phyloP scores from a whole-genome alignment of 257 asterid species.

The Forsythia suspensa region DNA sequence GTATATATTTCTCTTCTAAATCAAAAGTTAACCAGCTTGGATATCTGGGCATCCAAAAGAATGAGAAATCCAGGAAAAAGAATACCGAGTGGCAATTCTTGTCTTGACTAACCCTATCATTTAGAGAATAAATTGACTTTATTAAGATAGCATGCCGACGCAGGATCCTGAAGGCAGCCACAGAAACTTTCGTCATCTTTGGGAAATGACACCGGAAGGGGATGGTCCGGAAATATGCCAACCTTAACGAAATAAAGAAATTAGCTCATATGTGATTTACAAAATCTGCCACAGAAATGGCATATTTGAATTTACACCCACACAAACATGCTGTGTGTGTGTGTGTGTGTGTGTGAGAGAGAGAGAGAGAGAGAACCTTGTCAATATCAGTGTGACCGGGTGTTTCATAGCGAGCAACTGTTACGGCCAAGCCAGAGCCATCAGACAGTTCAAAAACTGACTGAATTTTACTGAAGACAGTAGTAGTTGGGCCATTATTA shows the following conservation, averaged over 20 bases:
- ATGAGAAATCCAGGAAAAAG: conserved; percentile 21
- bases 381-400: conserved; percentile 91
- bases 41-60: conserved; percentile 22
- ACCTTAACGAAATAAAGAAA: conserved; percentile 40
- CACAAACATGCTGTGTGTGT: not conserved
- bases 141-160: conserved; percentile 73
- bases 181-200: conserved; percentile 82
- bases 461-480: conserved; percentile 75
- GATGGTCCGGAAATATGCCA: conserved; percentile 83
- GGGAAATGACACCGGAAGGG: conserved; percentile 83
- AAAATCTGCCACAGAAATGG: not conserved
- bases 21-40: not conserved
- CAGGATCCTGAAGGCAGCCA: conserved; percentile 80
- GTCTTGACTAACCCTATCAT: conserved; percentile 22
- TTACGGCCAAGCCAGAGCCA: conserved; percentile 95
- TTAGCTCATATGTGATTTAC: not conserved
- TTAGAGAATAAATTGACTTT: conserved; percentile 60
- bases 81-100: not conserved
- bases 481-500: conserved; percentile 2
- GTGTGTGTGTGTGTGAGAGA: not conserved
- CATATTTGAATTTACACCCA: not conserved
- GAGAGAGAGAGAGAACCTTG: conserved; percentile 57
- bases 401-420: conserved; percentile 96
- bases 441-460: conserved; percentile 94
- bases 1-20: not conserved